phyloP scores from a whole-genome alignment of 2,329 filamentous ascomycete species.

The Pseudogymnoascus sp. region DNA sequence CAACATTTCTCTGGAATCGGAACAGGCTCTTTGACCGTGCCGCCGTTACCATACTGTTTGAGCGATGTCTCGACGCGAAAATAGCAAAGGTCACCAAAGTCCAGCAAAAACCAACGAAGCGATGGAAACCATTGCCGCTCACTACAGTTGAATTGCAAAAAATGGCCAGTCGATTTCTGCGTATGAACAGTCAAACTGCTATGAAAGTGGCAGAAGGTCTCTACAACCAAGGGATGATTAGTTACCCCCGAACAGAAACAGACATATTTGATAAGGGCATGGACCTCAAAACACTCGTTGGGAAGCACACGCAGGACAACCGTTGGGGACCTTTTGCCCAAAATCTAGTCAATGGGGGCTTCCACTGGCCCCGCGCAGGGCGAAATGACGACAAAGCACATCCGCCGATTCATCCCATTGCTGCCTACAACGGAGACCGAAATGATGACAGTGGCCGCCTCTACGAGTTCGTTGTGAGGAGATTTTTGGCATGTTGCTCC shows the following conservation, averaged over 20 bases:
- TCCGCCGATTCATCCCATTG: slow-evolving; percentile 91
- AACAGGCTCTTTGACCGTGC: slow-evolving; percentile 82
- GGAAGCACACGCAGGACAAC: slow-evolving; percentile 71
- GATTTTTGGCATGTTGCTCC: slow-evolving; percentile 92
- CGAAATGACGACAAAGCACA: slow-evolving; percentile 93
- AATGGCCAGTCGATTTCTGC: slow-evolving; percentile 78
- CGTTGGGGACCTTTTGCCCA: slow-evolving; percentile 78
- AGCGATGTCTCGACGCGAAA: slow-evolving; percentile 71
- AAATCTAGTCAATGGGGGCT: slow-evolving; percentile 63
- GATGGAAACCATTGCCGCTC: slow-evolving; percentile 86
- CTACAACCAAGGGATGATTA: slow-evolving; percentile 93
- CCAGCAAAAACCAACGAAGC: slow-evolving; percentile 82
- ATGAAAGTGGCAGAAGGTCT: slow-evolving; percentile 82
- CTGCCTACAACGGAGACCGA: slow-evolving; percentile 55
- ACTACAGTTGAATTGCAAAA: slow-evolving; percentile 97
- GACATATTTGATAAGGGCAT: slow-evolving; percentile 91
- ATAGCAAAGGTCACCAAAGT: slow-evolving; percentile 75
- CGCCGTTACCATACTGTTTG: slow-evolving; percentile 71
- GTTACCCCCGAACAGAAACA: slow-evolving; percentile 94
- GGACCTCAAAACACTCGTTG: slow-evolving; percentile 68
- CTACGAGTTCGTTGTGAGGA: slow-evolving; percentile 86
- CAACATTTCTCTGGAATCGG: slow-evolving; percentile 77
- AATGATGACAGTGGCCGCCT: slow-evolving; percentile 64
- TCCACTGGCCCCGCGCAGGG: slow-evolving; percentile 73
- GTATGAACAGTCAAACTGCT: slow-evolving; percentile 83